Evolutionary conservation across 768 basidiomycete species (phyloP).

Genomic region (Suillus occidentalis): DNA sequence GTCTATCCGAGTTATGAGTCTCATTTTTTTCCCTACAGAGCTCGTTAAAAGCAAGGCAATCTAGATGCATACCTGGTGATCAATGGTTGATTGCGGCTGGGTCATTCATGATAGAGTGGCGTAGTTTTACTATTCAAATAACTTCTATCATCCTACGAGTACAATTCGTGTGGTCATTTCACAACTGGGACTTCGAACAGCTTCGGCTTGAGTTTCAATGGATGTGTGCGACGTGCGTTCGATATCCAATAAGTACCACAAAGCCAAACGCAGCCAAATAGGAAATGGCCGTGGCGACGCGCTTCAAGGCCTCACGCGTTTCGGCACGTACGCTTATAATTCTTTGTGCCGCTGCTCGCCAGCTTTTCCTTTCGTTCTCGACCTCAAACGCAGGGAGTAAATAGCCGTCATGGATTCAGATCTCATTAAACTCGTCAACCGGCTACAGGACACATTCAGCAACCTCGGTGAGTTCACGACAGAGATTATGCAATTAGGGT

Average conservation of each 20-base stretch:
- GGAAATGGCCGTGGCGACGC: constrained; percentile 31
- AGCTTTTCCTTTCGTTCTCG: neutral
- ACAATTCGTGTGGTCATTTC: constrained; percentile 6
- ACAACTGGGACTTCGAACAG: neutral
- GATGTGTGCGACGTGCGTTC: neutral
- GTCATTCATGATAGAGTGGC: constrained; percentile 30
- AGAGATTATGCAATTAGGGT: constrained; percentile 8
- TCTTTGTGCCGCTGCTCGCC: neutral
- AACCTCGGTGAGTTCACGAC: constrained; percentile 66
- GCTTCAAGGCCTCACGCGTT: constrained; percentile 21
- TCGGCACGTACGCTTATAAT: constrained; percentile 11
- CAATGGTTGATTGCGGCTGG: constrained; percentile 10
- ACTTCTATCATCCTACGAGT: constrained; percentile 12
- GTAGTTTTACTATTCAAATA: neutral
- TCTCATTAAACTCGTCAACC: constrained; percentile 92
- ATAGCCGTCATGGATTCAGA: constrained; percentile 78
- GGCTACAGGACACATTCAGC: constrained; percentile 89
- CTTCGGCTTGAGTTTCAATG: neutral
- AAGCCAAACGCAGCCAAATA: constrained; percentile 23
- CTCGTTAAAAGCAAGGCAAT: constrained; percentile 92
- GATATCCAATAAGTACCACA: constrained; percentile 12
- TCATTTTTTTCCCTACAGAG: constrained; percentile 44
- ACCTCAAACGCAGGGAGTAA: neutral
- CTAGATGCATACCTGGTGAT: constrained; percentile 39
- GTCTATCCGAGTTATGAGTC: neutral